Evolutionary conservation across 148 eudicot species (phyloP).

Genomic region (Chenopodium album): DNA sequence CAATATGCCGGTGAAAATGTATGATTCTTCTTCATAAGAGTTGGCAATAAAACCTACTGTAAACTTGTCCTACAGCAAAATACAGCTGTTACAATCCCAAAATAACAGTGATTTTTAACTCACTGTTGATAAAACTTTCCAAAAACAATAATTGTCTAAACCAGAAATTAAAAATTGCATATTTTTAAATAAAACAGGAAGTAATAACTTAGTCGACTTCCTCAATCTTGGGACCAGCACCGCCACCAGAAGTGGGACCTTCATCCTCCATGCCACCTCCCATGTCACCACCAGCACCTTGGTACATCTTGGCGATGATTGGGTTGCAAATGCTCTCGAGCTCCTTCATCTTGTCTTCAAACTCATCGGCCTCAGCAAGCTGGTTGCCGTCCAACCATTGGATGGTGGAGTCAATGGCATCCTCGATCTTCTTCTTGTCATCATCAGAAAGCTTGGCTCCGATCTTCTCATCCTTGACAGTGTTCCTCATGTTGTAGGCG

Average conservation of each 20-base stretch:
- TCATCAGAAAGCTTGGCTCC: constrained; percentile 7
- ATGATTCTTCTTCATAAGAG: neutral
- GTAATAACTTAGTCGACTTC: constrained; percentile 16
- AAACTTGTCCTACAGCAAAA: neutral
- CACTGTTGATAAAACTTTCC: neutral
- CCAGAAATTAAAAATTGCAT: neutral
- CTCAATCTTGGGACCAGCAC: constrained; percentile 28
- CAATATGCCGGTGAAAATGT: too few species aligned
- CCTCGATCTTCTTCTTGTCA: constrained; percentile 23
- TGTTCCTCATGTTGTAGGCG: constrained; percentile 21
- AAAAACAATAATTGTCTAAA: neutral
- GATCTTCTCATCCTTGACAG: constrained; percentile 18
- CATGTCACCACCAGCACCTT: constrained; percentile 20
- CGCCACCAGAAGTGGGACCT: constrained; percentile 10
- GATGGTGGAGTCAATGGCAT: constrained; percentile 9
- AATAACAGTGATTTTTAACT: neutral
- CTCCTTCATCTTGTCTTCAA: constrained; percentile 27
- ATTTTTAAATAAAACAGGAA: neutral
- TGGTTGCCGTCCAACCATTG: constrained; percentile 19
- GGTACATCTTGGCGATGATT: constrained; percentile 23
- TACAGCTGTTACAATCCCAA: neutral
- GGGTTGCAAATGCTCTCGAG: constrained; percentile 24
- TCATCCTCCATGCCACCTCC: constrained; percentile 23
- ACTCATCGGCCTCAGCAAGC: constrained; percentile 19
- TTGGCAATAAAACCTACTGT: neutral